Conservation (phyloP, 768 basidiomycete species). For the Mycena floridula region DNA sequence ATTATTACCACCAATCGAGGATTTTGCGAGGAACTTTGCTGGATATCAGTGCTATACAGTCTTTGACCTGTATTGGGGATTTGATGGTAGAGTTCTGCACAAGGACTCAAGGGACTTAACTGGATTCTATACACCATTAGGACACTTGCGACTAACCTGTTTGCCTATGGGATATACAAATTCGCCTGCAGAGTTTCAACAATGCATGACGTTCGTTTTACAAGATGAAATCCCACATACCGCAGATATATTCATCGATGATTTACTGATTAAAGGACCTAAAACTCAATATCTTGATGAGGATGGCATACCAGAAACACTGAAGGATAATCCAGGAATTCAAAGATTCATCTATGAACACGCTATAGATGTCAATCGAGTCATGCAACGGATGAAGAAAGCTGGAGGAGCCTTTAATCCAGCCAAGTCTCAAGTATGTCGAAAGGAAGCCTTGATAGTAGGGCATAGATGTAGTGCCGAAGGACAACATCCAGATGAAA, state of each 20-base stretch:
- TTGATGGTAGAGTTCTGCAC: neutral
- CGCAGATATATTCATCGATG: constrained; percentile 24
- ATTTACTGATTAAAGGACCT: constrained; percentile 25
- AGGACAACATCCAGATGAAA: constrained; percentile 21
- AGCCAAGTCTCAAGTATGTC: constrained; percentile 12
- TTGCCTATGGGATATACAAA: constrained; percentile 37
- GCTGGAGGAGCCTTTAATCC: constrained; percentile 19
- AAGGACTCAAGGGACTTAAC: neutral
- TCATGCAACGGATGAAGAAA: constrained; percentile 21
- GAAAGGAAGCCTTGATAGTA: constrained; percentile 16
- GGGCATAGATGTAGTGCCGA: constrained; percentile 26
- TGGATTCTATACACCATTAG: constrained; percentile 25
- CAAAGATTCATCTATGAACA: constrained; percentile 31
- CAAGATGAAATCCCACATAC: constrained; percentile 20
- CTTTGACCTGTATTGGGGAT: neutral
- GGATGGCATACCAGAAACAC: constrained; percentile 12
- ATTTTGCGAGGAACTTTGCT: constrained; percentile 11
- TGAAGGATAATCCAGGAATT: constrained; percentile 15
- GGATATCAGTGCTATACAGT: constrained; percentile 13
- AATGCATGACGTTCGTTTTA: constrained; percentile 21
- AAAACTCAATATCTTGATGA: constrained; percentile 18
- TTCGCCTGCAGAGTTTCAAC: constrained; percentile 11
- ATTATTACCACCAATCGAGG: constrained; percentile 14
- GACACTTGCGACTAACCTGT: constrained; percentile 22
- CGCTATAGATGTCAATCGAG: constrained; percentile 18